Percentiles rank a stretch among this genome's conserved stretches.
These are phyloP conservation scores for Neofusicoccum kwambonambiense DNA, from an alignment of 2,329 filamentous ascomycete genomes.

Conservation along the genomic window DNA sequence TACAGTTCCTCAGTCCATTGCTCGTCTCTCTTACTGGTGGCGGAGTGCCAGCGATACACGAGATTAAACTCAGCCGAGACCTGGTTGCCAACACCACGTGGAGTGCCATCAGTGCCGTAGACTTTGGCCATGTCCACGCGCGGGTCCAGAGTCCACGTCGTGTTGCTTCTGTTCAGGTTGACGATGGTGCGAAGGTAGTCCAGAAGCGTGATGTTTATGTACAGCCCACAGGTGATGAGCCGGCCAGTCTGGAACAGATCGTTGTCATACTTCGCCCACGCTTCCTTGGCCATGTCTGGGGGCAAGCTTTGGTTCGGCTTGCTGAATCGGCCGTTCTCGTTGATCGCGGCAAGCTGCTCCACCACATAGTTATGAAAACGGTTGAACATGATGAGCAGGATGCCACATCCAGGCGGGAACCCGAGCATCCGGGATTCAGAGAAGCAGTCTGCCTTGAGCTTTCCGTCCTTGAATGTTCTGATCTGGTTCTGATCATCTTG, in stretches of 20 bases:
- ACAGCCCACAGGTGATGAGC: conserved; percentile 51
- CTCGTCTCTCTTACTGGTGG: conserved; percentile 71
- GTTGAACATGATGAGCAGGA: conserved; percentile 65
- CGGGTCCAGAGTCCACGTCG: conserved; percentile 77
- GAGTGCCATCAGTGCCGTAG: conserved; percentile 56
- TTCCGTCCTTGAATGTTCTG: conserved; percentile 63
- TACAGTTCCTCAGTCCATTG: conserved; percentile 65
- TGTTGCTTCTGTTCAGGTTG: conserved; percentile 68
- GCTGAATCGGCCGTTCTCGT: conserved; percentile 75
- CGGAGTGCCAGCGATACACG: conserved; percentile 82
- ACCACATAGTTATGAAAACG: conserved; percentile 83
- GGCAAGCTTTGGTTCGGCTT: conserved; percentile 51
- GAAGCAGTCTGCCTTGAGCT: conserved; percentile 68
- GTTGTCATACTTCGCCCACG: conserved; percentile 43
- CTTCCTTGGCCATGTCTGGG: conserved; percentile 33
- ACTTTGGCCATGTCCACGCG: conserved; percentile 63
- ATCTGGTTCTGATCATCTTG: conserved; percentile 64
- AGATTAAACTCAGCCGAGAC: conserved; percentile 86
- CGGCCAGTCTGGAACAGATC: conserved; percentile 48
- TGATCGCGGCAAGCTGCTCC: conserved; percentile 73
- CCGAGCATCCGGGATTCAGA: conserved; percentile 63
- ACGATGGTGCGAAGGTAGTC: conserved; percentile 80
- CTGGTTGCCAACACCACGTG: conserved; percentile 73
- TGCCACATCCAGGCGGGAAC: conserved; percentile 66
- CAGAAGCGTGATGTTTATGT: conserved; percentile 64